Percentiles rank a stretch among this genome's conserved stretches.
Evolutionary conservation across 2,329 filamentous ascomycete genomes (phyloP).

Genomic region (Pestalotiopsis fici): DNA sequence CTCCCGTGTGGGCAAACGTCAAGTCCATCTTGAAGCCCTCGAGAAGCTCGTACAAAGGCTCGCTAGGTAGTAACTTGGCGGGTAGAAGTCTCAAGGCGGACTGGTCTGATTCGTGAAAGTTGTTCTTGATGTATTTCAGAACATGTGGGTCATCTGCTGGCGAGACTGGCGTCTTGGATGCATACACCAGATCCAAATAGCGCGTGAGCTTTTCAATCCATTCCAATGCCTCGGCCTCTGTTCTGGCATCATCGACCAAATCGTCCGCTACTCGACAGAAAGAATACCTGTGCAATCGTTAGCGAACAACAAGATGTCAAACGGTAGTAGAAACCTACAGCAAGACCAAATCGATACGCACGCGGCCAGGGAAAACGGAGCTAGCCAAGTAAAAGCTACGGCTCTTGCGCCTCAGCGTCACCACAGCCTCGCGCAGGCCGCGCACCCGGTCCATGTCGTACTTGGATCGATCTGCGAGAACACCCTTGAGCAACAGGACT

Average conservation of each 20-base stretch:
- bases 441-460: conserved; percentile 60
- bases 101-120: conserved; percentile 53
- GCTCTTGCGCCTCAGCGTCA: conserved; percentile 63
- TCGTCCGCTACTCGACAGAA: conserved; percentile 77
- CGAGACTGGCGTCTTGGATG: conserved; percentile 22
- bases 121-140: conserved; percentile 38
- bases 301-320: neutral
- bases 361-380: conserved; percentile 65
- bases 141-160: conserved; percentile 20
- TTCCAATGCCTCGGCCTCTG: conserved; percentile 48
- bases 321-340: conserved; percentile 42
- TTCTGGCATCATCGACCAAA: conserved; percentile 65
- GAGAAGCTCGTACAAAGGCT: conserved; percentile 65
- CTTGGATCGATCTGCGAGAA: conserved; percentile 42
- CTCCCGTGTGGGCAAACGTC: conserved; percentile 41
- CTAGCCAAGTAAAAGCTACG: conserved; percentile 75
- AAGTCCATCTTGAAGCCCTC: conserved; percentile 72
- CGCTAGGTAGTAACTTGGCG: conserved; percentile 51
- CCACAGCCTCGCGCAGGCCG: conserved; percentile 61
- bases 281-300: conserved; percentile 54
- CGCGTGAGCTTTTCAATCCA: conserved; percentile 61
- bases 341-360: conserved; percentile 68
- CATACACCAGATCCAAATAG: conserved; percentile 58
- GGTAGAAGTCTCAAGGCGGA: conserved; percentile 63
- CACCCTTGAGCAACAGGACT: conserved; percentile 49